Percentiles rank a stretch among this genome's conserved stretches.
Conservation (phyloP, 2,329 filamentous ascomycete genomes). For the Ustulina deusta region DNA sequence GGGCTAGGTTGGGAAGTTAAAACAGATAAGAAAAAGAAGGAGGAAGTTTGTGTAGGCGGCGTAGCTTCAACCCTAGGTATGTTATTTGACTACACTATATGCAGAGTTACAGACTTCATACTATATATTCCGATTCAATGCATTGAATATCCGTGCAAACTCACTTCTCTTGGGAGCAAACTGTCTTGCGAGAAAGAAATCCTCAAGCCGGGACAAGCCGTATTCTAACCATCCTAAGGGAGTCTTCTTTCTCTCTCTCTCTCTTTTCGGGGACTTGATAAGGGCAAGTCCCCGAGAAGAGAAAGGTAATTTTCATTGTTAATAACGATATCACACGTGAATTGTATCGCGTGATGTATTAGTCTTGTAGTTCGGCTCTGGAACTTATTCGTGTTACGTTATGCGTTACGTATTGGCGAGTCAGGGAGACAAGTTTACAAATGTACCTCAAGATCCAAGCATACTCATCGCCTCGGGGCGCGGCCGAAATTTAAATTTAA, state of each 20-base stretch:
- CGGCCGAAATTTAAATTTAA: slow-evolving; percentile 8
- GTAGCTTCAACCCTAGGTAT: not conserved
- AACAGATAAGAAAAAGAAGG: not conserved
- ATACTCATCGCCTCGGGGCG: not conserved
- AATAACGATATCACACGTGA: too few species aligned
- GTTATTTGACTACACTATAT: not conserved
- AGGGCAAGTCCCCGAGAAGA: too few species aligned
- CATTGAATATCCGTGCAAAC: not conserved
- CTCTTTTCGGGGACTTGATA: too few species aligned
- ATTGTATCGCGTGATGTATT: too few species aligned
- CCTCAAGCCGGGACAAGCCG: not conserved
- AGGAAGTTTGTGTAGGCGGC: not conserved
- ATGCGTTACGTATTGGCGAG: not conserved
- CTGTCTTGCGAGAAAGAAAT: not conserved
- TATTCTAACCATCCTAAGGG: not conserved
- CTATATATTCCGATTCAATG: not conserved
- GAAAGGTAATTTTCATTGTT: too few species aligned
- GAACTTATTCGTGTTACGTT: not conserved
- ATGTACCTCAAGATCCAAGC: not conserved
- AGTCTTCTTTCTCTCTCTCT: too few species aligned
- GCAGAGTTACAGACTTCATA: not conserved
- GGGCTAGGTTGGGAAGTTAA: too few species aligned
- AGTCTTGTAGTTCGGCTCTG: too few species aligned
- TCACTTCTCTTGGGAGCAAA: not conserved
- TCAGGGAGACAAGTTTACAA: not conserved